Base-by-base conservation (phyloP, 2,329 filamentous ascomycete species). In the Curvularia verruculosa region DNA sequence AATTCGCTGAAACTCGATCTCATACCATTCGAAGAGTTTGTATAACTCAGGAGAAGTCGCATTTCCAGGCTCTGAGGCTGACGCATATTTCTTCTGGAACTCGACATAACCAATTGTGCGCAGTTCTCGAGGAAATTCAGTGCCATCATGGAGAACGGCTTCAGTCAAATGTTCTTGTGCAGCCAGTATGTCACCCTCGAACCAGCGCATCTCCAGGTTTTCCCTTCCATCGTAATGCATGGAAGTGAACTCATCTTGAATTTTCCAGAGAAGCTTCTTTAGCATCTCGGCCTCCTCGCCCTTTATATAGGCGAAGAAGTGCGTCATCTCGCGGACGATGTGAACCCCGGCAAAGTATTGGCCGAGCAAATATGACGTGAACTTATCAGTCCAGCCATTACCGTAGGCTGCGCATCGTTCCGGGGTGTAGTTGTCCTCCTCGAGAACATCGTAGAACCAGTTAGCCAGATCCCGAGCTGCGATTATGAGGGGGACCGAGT, bases 151-250 rank as follows among this genome's bases (percentile, higher is more conserved):
- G 10, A 41, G 18, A 29, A 54, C 37, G 3, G 18, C 29, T 49
- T 44, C 48, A 21, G 48, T 55, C 9, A 55, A 10, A 15, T 49
- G 44, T 41, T 52, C 56, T 49, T 55, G 56, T 6, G 29, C 52
- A 46, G 56, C 52, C 7, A 59, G 44, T 59, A 59, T 46, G 44
- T 59, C 52, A 15, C 52, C 56, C 24, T 59, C 52, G 19, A 55
- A 59, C 56, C 49, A 55, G 24, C 56, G 56, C 56, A 59, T 59
- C 19, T 52, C 48, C 24, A 31, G 23, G 24, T 26, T 52, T 31
- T 59, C 56, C n/a, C 43, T 26, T 15, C 56, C 56, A 10, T 52
- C 39, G 19, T 55, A 59, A 13, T 55, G 3, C 48, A 59, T 52
- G 1, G 56, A 52, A 8, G 49, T 36, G 34, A 55, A 59, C 39